These are phyloP conservation scores for Ilex asprella DNA, from an alignment of 257 asterid species.

Conservation along the genomic window DNA sequence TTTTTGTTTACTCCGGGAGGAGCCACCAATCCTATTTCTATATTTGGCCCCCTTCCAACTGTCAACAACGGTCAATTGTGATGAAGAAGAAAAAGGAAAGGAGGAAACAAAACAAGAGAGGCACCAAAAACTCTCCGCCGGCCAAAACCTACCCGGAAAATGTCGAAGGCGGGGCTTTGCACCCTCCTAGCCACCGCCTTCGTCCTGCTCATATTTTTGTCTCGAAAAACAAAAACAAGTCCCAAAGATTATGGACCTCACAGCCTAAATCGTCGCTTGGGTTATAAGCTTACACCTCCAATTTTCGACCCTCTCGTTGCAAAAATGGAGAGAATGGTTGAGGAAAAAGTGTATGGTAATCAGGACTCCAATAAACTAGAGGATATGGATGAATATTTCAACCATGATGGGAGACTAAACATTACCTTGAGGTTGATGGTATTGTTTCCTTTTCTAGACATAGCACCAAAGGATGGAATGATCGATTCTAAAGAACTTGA, in stretches of 20 bases:
- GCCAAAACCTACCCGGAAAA: conserved; percentile 5
- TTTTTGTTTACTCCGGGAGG: no score
- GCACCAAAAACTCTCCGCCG: no score
- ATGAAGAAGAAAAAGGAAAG: no score
- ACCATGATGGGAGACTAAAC: conserved; percentile 22
- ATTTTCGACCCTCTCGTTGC: conserved; percentile 26
- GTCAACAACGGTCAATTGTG: no score
- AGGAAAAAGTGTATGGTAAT: background rate
- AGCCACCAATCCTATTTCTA: no score
- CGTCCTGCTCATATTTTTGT: conserved; percentile 8
- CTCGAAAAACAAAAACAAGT: background rate
- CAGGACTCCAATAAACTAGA: background rate
- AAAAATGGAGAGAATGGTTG: conserved; percentile 6
- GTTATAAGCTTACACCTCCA: conserved; percentile 1
- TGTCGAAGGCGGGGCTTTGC: conserved; percentile 36
- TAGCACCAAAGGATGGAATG: conserved; percentile 21
- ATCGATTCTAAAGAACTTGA: conserved; percentile 26
- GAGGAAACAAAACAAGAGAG: no score
- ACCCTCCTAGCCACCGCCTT: conserved; percentile 18
- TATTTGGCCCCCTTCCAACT: no score
- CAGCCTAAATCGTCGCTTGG: conserved; percentile 22
- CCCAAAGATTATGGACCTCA: background rate
- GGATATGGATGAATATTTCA: conserved; percentile 13
- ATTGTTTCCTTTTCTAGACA: conserved; percentile 26
- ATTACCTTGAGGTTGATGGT: conserved; percentile 24